Conservation (phyloP, 1,284 basidiomycete species). For the Schizophyllum amplum region DNA sequence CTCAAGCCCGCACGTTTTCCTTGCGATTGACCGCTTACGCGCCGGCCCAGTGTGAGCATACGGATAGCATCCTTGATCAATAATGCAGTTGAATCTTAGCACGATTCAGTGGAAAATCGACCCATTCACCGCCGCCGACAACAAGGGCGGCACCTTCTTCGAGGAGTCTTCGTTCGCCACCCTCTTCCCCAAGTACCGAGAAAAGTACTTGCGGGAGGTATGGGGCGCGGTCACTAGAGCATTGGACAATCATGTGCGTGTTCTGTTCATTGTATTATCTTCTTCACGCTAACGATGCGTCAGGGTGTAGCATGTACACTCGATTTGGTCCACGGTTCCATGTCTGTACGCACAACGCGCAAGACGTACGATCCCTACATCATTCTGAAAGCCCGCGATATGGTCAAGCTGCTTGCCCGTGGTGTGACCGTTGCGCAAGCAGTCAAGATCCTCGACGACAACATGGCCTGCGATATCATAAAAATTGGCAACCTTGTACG, state of each 20-base stretch:
- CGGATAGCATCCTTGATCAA: not conserved
- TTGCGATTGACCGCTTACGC: conserved; percentile 16
- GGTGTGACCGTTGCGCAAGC: conserved; percentile 84
- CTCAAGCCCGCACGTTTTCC: conserved; percentile 10
- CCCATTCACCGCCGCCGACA: conserved; percentile 67
- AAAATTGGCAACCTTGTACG: conserved; percentile 93
- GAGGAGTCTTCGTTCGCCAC: conserved; percentile 98
- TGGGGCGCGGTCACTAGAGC: conserved; percentile 92
- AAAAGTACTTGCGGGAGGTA: conserved; percentile 91
- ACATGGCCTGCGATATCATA: conserved; percentile 92
- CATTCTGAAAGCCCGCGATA: conserved; percentile 90
- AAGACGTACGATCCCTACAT: conserved; percentile 98
- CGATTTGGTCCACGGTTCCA: conserved; percentile 93
- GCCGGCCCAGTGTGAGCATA: conserved; percentile 17
- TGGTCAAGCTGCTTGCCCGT: conserved; percentile 92
- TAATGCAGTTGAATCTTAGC: conserved; percentile 1
- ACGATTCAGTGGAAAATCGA: conserved; percentile 79
- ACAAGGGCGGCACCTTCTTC: conserved; percentile 76
- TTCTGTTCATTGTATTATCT: not conserved
- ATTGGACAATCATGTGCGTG: conserved; percentile 70
- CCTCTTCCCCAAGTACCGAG: conserved; percentile 97
- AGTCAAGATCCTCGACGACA: conserved; percentile 87
- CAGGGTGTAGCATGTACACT: conserved; percentile 88
- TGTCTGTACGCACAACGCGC: conserved; percentile 95
- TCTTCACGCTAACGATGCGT: conserved; percentile 2